Evolutionary conservation across 1,139 yeast genomes (phyloP), one percentile per base, ranked within the genome.

Genomic region (Blastobotrys elegans): DNA sequence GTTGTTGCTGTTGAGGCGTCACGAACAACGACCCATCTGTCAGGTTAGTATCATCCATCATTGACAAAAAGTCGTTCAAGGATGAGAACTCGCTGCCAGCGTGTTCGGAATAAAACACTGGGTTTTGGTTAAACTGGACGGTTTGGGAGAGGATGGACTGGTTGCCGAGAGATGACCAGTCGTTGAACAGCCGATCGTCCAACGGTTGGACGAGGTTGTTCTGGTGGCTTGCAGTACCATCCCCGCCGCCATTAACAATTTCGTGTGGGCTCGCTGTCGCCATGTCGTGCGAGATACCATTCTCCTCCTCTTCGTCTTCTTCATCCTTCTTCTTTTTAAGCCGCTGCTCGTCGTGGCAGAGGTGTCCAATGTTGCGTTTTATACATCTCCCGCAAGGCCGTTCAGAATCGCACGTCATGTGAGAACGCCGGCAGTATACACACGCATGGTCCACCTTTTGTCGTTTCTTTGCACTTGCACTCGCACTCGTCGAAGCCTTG

Each of bases 71-170:
- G 62, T 89, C 97, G 55, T 88, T 89, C 55, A 90, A 72, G 0
- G 96, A 88, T 53, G 90, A 82, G 62, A 90, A 89, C 67, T 90
- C 97, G 40, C 94, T 83, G 2, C 95, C 96, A 0, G 95, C 96
- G 64, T 88, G 95, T 60, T 89, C 96, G 0, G 95, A 84, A 55
- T 80, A 85, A 67, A 88, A 88, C 48, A 84, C 78, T 0, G 95
- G 64, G 46, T 58, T 60, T 50, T 61, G 66, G 42, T 60, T 59
- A 36, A 60, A 56, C 30, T 57, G 60, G 20, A 60, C 50, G 7
- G 59, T 52, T 36, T 54, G 64, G 4, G 61, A 57, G 17, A 56
- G 51, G 39, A 56, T 55, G 31, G 53, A 49, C 40, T 56, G 60
- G 36, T 52, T 50, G 6, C 58, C 58, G 17, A 56, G 48, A 21